Conservation (phyloP, 495 filamentous ascomycete species). For the Podospora didyma region DNA sequence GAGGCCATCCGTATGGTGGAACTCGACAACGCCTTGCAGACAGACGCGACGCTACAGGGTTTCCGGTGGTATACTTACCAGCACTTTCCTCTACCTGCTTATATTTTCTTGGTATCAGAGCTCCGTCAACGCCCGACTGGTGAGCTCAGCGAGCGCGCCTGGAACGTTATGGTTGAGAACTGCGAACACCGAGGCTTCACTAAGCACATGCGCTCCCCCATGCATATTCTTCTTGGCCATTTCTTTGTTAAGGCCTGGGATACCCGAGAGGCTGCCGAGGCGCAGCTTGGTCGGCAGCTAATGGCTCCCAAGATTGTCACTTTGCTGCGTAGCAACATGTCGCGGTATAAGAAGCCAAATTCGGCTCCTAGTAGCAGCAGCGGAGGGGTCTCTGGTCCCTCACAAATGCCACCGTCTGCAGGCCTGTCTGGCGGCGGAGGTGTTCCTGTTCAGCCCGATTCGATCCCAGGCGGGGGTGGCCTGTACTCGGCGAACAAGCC, state of each 20-base stretch:
- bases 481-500: constrained; percentile 16
- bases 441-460: neutral
- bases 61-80: constrained; percentile 51
- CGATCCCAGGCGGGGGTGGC: neutral
- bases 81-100: constrained; percentile 51
- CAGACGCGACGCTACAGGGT: constrained; percentile 37
- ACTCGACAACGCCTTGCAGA: constrained; percentile 48
- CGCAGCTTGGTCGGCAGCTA: constrained; percentile 34
- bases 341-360: constrained; percentile 16
- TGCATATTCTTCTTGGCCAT: constrained; percentile 48
- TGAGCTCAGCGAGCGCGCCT: constrained; percentile 49
- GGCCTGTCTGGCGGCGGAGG: neutral
- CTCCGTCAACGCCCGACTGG: constrained; percentile 44
- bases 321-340: constrained; percentile 31
- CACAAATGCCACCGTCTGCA: neutral
- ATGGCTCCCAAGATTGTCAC: constrained; percentile 39
- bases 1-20: constrained; percentile 50
- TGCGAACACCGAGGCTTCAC: constrained; percentile 42
- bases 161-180: constrained; percentile 47
- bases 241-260: constrained; percentile 54
- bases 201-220: constrained; percentile 39
- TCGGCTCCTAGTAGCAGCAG: neutral
- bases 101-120: constrained; percentile 49
- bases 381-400: neutral
- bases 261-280: constrained; percentile 41